Evolutionary conservation across 2,329 filamentous ascomycete species (phyloP), one percentile per base, ranked within the genome.

Genomic region (Colletotrichum tropicale): DNA sequence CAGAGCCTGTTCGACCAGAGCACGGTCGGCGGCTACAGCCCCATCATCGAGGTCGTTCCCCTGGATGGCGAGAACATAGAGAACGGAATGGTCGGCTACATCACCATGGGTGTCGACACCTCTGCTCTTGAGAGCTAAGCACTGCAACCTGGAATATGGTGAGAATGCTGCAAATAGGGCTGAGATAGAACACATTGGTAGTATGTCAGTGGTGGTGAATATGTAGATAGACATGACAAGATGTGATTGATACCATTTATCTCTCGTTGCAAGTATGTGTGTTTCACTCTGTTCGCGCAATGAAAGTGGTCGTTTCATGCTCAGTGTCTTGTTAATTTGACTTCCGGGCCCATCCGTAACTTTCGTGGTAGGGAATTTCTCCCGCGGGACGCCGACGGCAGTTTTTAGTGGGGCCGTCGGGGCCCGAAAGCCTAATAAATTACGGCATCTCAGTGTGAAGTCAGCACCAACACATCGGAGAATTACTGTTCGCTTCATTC

Each of bases 11-110:
- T 71, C 26, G 61, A 52, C 55, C 55, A 66, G 21, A 52, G 52
- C 32, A n/a, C 13, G 3, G 10, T 34, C 18, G 61, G 61, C 13
- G 64, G 24, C 43, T 71, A 64, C 43, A 71, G 66, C 61, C 69
- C 69, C 48, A 58, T 66, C 61, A 71, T 71, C 43, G 32, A 38
- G 7, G 61, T 71, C 8, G 61, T 58, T 24, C 61, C 61, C 15
- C 0, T 71, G 13, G 69, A 71, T 10, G 69, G 69, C 2, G 60
- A 56, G 61, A 52, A 71, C 3, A 34, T 71, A n/a, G 55, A 64
- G 18, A 71, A 71, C 12, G 69, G 69, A 8, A 66, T 66, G 69
- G 60, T 71, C 24, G 69, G 60, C 8, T 71, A 71, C 61, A 71
- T 66, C 32, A 71, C 60, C 24, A 60, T 71, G n/a, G 69, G 69